Percentiles rank a stretch among this genome's conserved stretches.
phyloP scores from a whole-genome alignment of 2,329 filamentous ascomycete species.

The Zalaria obscura region DNA sequence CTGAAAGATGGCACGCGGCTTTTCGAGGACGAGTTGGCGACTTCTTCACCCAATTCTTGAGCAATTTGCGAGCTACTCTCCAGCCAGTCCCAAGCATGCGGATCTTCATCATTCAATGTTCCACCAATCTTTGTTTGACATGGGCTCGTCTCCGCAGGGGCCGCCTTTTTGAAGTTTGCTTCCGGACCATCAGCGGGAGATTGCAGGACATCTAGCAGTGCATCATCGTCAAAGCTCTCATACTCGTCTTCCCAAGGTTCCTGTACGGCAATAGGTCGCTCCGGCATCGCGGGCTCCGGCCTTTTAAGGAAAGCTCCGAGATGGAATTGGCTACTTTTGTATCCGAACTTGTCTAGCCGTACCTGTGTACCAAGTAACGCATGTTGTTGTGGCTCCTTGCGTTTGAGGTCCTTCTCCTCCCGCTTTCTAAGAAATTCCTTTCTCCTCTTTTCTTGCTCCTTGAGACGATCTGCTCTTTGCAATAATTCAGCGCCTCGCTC shows the following conservation, averaged over 20 bases:
- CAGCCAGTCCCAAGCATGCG: constrained; percentile 21
- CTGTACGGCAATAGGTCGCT: too few species aligned
- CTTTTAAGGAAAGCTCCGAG: constrained; percentile 19
- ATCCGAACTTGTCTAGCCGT: constrained; percentile 18
- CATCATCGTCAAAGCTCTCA: constrained; percentile 18
- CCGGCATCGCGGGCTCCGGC: not conserved
- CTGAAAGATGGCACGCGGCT: constrained; percentile 19
- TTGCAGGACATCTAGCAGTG: constrained; percentile 10
- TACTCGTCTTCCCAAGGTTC: constrained; percentile 8
- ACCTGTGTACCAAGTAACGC: constrained; percentile 15
- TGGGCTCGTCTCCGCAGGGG: too few species aligned
- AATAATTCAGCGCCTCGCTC: constrained; percentile 19
- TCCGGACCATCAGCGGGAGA: too few species aligned
- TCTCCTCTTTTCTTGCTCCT: constrained; percentile 17
- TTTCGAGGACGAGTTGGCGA: not conserved
- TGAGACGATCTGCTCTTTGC: constrained; percentile 16
- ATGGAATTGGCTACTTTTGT: constrained; percentile 20
- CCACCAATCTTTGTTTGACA: too few species aligned
- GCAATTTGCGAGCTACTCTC: constrained; percentile 32
- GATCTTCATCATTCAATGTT: constrained; percentile 8
- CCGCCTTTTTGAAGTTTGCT: too few species aligned
- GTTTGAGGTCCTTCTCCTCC: constrained; percentile 10
- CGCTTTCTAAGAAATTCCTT: constrained; percentile 16
- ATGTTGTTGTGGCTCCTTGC: constrained; percentile 6
- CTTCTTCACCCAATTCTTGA: constrained; percentile 18